Evolutionary conservation across 805 yeast genomes (phyloP).

Genomic region (Candida corydali): DNA sequence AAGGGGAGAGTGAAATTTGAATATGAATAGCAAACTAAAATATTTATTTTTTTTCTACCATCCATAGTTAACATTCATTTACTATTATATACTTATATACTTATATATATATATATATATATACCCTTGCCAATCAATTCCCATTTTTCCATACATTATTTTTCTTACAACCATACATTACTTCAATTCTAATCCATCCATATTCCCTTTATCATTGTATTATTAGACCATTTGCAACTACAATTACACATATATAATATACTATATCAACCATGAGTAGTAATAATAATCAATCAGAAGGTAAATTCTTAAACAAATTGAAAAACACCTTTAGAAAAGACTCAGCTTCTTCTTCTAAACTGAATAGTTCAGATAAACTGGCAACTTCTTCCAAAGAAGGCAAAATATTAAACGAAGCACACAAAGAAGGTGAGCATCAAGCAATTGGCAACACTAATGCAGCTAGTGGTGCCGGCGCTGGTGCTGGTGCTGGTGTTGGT

Average conservation of each 20-base stretch:
- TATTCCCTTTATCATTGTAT: too few species aligned
- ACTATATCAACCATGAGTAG: constrained; percentile 3
- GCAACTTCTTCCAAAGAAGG: background rate
- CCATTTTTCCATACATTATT: too few species aligned
- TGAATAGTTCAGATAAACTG: background rate
- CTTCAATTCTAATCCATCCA: constrained; percentile 2
- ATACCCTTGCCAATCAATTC: too few species aligned
- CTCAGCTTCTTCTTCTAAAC: background rate
- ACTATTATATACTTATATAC: too few species aligned
- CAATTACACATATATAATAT: too few species aligned
- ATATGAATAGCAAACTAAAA: too few species aligned
- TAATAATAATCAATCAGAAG: constrained; percentile 5
- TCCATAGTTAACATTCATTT: too few species aligned
- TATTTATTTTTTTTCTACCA: too few species aligned
- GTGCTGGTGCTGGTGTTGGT: background rate
- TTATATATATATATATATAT: too few species aligned
- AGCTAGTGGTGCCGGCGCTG: constrained; percentile 5
- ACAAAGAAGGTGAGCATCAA: constrained; percentile 1
- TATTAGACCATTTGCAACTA: too few species aligned
- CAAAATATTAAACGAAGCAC: background rate
- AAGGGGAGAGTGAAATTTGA: too few species aligned
- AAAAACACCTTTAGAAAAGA: constrained; percentile 19
- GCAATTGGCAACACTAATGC: constrained; percentile 1
- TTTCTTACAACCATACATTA: too few species aligned
- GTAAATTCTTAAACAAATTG: constrained; percentile 17